Evolutionary conservation across 1,284 basidiomycete genomes (phyloP), one percentile per base, ranked within the genome.

Genomic region (Ceratobasidium sp.): DNA sequence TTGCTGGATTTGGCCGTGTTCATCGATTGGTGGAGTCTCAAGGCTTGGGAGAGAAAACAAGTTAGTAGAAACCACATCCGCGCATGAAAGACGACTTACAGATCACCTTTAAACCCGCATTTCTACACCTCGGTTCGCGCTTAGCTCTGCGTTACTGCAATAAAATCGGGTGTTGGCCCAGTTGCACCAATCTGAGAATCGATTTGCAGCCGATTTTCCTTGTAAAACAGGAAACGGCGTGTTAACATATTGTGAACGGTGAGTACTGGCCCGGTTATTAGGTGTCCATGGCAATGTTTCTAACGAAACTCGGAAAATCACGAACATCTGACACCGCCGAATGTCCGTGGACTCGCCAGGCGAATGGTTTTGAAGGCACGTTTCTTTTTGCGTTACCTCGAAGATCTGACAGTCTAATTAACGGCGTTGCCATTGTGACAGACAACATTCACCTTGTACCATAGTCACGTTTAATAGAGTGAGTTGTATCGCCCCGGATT

Each of bases 21-120:
- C 40, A 64, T 64, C 61, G 44, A 64, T 64, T 40, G n/a, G 40
- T 64, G 43, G 61, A 64, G 61, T 64, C 61, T 29, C 43, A 15
- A 46, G 43, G 61, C 40, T 25, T 22, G 51, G 19, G 13, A n/a
- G 19, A 7, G 13, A 29, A 43, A 25, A 64, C n/a, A 46, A 29
- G 61, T 62, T 6, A 44, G 61, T 46, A n/a, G 17, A 64, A 37
- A 46, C 61, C 43, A 64, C 43, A 46, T 29, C 32, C 22, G 29
- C 43, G 19, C 40, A 29, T 11, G 61, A 46, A 9, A 44, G 11
- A 9, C 37, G 2, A 64, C 61, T 29, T 29, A 44, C 43, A 3
- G 7, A 2, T 9, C 32, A 25, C n/a, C 15, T 11, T 22, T 8
- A 46, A 17, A 25, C n/a, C 40, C n/a, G 6, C 40, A 44, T 46